Base-by-base conservation (phyloP, 1,284 basidiomycete genomes). In the Cutaneotrichosporon cavernicola region DNA sequence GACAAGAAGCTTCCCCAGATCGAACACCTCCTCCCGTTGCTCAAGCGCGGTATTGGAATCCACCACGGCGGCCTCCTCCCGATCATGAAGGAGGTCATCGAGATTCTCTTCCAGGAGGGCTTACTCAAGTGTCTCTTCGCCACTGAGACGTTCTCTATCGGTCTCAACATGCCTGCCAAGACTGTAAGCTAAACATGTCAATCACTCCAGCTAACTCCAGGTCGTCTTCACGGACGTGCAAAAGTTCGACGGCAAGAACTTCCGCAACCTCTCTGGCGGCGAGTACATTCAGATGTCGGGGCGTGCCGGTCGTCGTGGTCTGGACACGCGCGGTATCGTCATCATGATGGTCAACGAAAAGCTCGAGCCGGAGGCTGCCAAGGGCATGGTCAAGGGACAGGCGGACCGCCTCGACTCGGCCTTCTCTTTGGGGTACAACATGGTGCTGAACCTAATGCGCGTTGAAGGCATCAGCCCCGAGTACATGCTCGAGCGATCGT, bases 271-370 rank as follows among this genome's bases (percentile, higher is more conserved):
- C 51, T 90, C 83, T 51, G 82, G 82, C 59, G 80, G 80, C 62
- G 95, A 97, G 83, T 97, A 97, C 80, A 95, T 97, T 72, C 95
- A 98, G 77, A 99, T 99, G 97, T 96, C 94, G 1, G 97, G 97
- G 62, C 91, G 97, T 70, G 97, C 97, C 5, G 97, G 97, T 72
- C 89, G 97, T 76, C 89, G 97, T 82, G 97, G 97, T 53, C 83
- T 99, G 63, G 97, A 99, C 78, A 96, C 98, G 70, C 88, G 97
- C n/a, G 97, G 97, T 68, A 94, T 99, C 62, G 97, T 99, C 68
- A 98, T 99, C 75, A 93, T 99, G 93, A 99, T 99, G 97, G 92
- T 91, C 77, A 96, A 99, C 80, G 94, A 97, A 82, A 97, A 97
- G 82, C 85, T 99, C 58, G 97, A 99, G 75, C 95, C 97, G 0